Percentiles rank a stretch among this genome's conserved stretches.
Evolutionary conservation across 805 yeast genomes (phyloP).

Genomic region (Zygosaccharomyces gambellarensis): DNA sequence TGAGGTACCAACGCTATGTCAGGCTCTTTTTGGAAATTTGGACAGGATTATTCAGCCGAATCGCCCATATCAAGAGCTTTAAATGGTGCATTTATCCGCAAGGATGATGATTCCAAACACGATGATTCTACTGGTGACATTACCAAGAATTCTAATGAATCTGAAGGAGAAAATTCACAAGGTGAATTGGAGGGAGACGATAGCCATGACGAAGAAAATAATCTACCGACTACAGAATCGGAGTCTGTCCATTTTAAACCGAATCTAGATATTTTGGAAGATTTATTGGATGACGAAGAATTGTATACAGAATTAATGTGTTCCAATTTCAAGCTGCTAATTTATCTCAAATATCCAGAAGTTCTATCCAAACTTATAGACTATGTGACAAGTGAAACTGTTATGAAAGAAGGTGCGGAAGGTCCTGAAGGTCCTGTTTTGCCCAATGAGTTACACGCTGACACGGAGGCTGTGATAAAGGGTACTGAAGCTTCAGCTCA

Average conservation of each 20-base stretch:
- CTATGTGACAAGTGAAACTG: constrained; percentile 48
- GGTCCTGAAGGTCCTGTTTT: constrained; percentile 17
- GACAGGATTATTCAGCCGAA: constrained; percentile 51
- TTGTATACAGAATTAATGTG: constrained; percentile 66
- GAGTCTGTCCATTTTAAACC: constrained; percentile 38
- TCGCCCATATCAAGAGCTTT: constrained; percentile 50
- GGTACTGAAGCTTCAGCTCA: constrained; percentile 11
- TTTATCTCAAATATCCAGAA: constrained; percentile 74
- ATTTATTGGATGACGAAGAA: constrained; percentile 69
- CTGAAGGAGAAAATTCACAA: constrained; percentile 16
- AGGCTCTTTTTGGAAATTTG: constrained; percentile 56
- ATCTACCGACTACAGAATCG: constrained; percentile 33
- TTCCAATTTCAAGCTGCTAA: constrained; percentile 70
- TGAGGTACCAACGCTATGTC: constrained; percentile 28
- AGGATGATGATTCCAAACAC: constrained; percentile 14
- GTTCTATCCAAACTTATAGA: constrained; percentile 64
- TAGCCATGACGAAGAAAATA: constrained; percentile 19
- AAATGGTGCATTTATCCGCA: constrained; percentile 35
- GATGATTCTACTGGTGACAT: constrained; percentile 5
- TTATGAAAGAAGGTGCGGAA: constrained; percentile 26
- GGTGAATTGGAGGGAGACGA: constrained; percentile 31
- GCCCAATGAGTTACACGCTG: constrained; percentile 12
- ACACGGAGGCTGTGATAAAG: constrained; percentile 14
- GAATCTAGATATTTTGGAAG: constrained; percentile 44
- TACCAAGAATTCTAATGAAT: constrained; percentile 4